These are phyloP conservation scores for Dendrobium officinale DNA, from an alignment of 106 monocot genomes.

Conservation along the genomic window DNA sequence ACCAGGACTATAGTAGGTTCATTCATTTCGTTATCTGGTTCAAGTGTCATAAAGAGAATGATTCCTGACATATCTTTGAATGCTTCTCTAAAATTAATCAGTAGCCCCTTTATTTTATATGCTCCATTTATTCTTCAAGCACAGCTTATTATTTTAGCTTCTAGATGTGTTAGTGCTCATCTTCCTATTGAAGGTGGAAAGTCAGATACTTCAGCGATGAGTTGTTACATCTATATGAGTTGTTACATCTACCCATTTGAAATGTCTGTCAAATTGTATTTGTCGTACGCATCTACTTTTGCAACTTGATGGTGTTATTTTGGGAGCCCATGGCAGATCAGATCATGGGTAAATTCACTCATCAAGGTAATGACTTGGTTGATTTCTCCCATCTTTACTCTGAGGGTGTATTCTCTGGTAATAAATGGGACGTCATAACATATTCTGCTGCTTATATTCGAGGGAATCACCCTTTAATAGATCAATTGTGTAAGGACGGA, in stretches of 20 bases:
- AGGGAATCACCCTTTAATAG: constrained; percentile 21
- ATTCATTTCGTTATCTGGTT: constrained; percentile 28
- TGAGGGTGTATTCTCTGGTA: constrained; percentile 7
- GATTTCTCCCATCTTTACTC: constrained; percentile 12
- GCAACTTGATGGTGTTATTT: constrained; percentile 6
- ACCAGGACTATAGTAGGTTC: constrained; percentile 19
- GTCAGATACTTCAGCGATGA: constrained; percentile 2
- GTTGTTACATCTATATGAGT: constrained; percentile 10
- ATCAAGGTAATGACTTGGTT: constrained; percentile 18
- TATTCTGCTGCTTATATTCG: constrained; percentile 21
- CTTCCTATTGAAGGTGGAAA: constrained; percentile 12
- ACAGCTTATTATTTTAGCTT: constrained; percentile 33
- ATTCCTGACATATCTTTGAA: constrained; percentile 22
- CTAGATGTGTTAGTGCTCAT: constrained; percentile 31
- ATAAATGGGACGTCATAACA: constrained; percentile 11
- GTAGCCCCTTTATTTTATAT: constrained; percentile 11
- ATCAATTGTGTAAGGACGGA: constrained; percentile 24
- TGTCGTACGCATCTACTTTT: constrained; percentile 10
- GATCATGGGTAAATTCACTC: constrained; percentile 6
- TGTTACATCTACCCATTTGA: constrained; percentile 27
- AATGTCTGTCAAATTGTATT: constrained; percentile 26
- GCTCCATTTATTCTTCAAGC: constrained; percentile 37
- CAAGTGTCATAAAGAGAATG: constrained; percentile 11
- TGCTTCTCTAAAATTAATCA: constrained; percentile 21
- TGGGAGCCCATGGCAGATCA: constrained; percentile 1